These are phyloP conservation scores for Blastocystis sp. DNA, from an alignment of 352 stramenopile species.

Conservation along the genomic window DNA sequence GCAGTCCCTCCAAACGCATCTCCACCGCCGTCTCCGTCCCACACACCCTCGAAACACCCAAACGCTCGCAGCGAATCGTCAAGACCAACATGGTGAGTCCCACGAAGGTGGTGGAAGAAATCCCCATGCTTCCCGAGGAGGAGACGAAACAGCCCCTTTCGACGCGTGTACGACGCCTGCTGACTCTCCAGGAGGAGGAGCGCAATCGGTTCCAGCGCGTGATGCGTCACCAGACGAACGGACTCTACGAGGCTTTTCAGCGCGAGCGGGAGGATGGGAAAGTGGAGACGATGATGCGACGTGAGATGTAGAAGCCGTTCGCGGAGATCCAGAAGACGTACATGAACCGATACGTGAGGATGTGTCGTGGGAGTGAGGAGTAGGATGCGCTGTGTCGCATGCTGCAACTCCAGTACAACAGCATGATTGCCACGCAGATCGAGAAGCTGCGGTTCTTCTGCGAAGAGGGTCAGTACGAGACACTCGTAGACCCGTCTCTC, in stretches of 20 bases:
- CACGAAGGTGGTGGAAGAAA: conserved; percentile 25
- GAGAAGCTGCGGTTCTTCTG: neutral
- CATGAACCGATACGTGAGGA: neutral
- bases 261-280: neutral
- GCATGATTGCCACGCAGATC: neutral
- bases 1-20: neutral
- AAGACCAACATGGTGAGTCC: neutral
- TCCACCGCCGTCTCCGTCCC: neutral
- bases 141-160: neutral
- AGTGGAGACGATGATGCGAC: neutral
- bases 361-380: neutral
- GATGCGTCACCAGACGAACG: neutral
- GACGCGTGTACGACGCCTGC: neutral
- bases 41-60: neutral
- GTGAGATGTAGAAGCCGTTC: neutral
- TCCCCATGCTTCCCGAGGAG: neutral
- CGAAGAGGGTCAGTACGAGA: neutral
- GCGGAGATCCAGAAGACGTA: neutral
- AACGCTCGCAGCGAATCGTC: neutral
- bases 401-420: conserved; percentile 26
- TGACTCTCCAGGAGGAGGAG: neutral
- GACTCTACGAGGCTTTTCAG: neutral
- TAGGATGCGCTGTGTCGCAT: conserved; percentile 10
- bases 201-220: neutral
- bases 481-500: neutral